Conservation (phyloP, 1,284 basidiomycete species). For the Schizopora paradoxa region DNA sequence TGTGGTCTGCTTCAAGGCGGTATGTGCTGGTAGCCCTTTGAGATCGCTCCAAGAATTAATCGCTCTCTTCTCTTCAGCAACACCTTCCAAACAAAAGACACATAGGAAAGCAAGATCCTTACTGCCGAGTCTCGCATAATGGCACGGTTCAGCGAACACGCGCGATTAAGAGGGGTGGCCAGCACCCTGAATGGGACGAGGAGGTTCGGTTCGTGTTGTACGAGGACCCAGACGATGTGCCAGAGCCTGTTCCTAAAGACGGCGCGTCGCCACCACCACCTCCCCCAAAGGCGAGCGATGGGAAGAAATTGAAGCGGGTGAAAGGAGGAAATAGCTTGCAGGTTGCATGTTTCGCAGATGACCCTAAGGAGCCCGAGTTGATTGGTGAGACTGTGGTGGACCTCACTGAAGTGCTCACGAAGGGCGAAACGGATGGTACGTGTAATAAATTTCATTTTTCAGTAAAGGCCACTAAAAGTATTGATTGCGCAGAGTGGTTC, state of each 20-base stretch:
- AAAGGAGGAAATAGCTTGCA: conserved; percentile 76
- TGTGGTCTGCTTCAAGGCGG: conserved; percentile 92
- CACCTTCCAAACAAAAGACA: conserved; percentile 92
- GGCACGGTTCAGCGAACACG: conserved; percentile 82
- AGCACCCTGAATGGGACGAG: conserved; percentile 98
- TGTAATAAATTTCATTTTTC: conserved; percentile 12
- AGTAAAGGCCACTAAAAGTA: conserved; percentile 6
- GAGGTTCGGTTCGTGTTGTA: conserved; percentile 91
- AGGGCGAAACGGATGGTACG: conserved; percentile 95
- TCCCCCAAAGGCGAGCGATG: conserved; percentile 50
- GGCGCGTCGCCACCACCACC: conserved; percentile 57
- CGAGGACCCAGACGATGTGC: conserved; percentile 71
- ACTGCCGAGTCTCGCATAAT: conserved; percentile 77
- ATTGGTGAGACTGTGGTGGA: conserved; percentile 91
- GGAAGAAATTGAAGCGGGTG: conserved; percentile 48
- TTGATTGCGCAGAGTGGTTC: conserved; percentile 77
- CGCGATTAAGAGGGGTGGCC: conserved; percentile 92
- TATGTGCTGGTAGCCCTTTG: conserved; percentile 40
- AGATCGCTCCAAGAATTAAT: conserved; percentile 13
- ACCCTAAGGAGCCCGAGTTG: conserved; percentile 90
- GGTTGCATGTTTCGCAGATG: conserved; percentile 90
- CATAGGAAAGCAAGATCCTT: conserved; percentile 98
- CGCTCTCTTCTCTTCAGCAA: conserved; percentile 45
- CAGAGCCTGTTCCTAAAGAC: conserved; percentile 43
- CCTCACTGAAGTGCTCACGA: conserved; percentile 85